Conservation (phyloP, 495 filamentous ascomycete genomes). For the Xylaria flabelliformis region DNA sequence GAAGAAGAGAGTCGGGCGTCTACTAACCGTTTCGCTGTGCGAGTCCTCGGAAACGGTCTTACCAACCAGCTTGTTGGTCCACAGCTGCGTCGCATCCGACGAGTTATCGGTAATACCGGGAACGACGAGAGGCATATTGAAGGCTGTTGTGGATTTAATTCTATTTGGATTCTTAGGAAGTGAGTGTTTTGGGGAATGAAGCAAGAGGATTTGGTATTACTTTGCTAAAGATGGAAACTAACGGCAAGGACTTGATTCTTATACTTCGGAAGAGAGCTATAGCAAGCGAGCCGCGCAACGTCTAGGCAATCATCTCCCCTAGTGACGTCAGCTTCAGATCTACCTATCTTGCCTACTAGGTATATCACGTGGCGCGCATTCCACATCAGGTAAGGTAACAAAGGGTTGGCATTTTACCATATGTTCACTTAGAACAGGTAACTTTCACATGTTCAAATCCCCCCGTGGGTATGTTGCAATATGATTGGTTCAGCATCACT, state of each 20-base stretch:
- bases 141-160: not conserved
- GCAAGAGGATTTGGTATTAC: not conserved
- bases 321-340: constrained; percentile 25
- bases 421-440: not conserved
- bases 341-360: constrained; percentile 9
- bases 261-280: not conserved
- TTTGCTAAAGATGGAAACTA: not conserved
- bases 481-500: not conserved
- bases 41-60: constrained; percentile 63
- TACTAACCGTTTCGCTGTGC: constrained; percentile 52
- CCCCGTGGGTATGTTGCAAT: not conserved
- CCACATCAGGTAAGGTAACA: constrained; percentile 4
- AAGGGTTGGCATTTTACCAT: not conserved
- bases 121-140: constrained; percentile 82
- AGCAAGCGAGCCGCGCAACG: not conserved
- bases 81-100: constrained; percentile 63
- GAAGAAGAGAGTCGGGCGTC: not conserved
- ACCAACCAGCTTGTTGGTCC: constrained; percentile 76
- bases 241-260: not conserved
- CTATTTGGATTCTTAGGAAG: not conserved
- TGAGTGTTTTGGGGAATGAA: not conserved
- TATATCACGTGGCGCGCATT: not conserved
- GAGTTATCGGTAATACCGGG: constrained; percentile 67
- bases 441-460: not conserved
- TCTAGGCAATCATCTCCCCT: not conserved